Percentiles rank a stretch among this genome's conserved stretches.
phyloP scores from a whole-genome alignment of 768 basidiomycete genomes.

The Antrodiella citrinella region DNA sequence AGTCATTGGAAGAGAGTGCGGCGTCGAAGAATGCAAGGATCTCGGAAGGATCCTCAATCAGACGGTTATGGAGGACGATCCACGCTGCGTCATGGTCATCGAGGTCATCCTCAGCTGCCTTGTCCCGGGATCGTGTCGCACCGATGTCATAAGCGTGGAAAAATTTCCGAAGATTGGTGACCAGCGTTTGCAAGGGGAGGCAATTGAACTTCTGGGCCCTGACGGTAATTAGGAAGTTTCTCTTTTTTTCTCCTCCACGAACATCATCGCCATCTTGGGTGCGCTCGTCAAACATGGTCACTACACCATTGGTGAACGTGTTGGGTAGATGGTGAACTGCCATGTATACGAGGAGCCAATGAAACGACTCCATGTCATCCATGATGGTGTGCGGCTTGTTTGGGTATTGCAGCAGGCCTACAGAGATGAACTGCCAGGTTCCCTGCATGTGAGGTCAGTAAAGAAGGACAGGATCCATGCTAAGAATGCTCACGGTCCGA shows the following conservation, averaged over 20 bases:
- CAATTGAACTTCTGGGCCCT: not conserved
- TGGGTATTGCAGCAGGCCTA: conserved; percentile 1
- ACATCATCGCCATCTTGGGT: not conserved
- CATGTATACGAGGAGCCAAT: conserved; percentile 6
- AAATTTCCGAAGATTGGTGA: not conserved
- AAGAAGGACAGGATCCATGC: not conserved
- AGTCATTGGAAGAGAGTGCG: not conserved
- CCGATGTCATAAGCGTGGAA: not conserved
- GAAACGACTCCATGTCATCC: conserved; percentile 13
- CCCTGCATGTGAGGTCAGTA: conserved; percentile 1
- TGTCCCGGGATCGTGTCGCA: not conserved
- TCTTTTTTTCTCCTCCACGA: no score
- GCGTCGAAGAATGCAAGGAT: not conserved
- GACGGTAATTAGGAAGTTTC: not conserved
- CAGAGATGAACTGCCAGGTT: conserved; percentile 10
- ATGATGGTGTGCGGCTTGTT: conserved; percentile 4
- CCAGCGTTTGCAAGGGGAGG: not conserved
- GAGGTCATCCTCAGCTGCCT: no score
- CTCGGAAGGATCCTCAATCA: no score
- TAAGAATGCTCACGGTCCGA: not conserved
- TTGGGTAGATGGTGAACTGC: conserved; percentile 1
- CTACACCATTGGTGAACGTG: not conserved
- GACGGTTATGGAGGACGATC: no score
- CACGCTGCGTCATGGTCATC: no score
- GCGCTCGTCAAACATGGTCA: not conserved